These are phyloP conservation scores for Dalbergia oliveri DNA, from an alignment of 306 rosid species.

Conservation along the genomic window DNA sequence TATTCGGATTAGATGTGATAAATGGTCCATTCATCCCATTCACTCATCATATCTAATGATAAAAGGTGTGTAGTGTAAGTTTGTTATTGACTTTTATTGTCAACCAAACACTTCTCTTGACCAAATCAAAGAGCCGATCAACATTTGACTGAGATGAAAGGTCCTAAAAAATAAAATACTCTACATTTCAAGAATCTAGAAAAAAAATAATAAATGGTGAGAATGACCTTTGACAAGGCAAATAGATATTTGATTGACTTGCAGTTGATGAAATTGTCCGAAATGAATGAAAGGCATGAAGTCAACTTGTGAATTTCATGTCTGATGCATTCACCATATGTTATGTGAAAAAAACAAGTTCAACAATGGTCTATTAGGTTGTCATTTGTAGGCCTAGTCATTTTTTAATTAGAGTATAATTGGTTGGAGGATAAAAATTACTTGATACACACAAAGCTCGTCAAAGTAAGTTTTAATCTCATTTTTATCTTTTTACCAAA, in stretches of 20 bases:
- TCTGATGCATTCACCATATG: slow-evolving; percentile 43
- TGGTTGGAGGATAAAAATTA: no score
- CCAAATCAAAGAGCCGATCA: slow-evolving; percentile 18
- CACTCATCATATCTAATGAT: no score
- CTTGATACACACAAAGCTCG: no score
- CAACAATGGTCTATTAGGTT: not conserved
- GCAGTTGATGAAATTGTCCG: slow-evolving; percentile 15
- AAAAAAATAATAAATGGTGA: not conserved
- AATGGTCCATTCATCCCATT: no score
- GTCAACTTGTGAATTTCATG: slow-evolving; percentile 38
- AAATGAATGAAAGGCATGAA: slow-evolving; percentile 18
- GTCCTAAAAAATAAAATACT: slow-evolving; percentile 31
- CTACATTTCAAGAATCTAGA: not conserved
- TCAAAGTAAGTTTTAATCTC: no score
- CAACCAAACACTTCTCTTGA: not conserved
- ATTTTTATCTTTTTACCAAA: no score
- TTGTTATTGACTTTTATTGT: no score
- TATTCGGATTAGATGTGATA: no score
- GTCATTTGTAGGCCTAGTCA: no score
- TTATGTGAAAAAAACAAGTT: not conserved
- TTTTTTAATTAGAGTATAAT: no score
- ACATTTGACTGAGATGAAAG: slow-evolving; percentile 37
- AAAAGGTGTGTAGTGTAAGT: no score
- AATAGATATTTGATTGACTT: slow-evolving; percentile 22
- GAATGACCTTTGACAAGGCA: slow-evolving; percentile 3